A percentile compares a stretch with the other conserved stretches of the same genome.
phyloP scores from a whole-genome alignment of 352 stramenopile genomes.

The Saprolegnia parasitica region DNA sequence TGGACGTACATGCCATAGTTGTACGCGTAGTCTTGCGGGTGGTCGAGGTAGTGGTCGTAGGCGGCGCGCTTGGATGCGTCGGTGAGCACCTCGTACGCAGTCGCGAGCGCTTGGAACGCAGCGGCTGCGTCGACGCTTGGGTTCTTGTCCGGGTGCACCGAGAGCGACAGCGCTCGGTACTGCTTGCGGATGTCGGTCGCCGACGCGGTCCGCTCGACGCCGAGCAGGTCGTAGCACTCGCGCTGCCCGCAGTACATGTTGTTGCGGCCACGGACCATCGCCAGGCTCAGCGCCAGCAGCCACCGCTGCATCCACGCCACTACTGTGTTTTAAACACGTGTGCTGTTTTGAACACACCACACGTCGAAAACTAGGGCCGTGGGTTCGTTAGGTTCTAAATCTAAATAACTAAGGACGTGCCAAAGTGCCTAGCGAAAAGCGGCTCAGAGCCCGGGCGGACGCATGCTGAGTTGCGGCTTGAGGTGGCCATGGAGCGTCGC shows the following conservation, averaged over 20 bases:
- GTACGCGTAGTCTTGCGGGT: conserved; percentile 20
- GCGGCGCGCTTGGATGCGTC: conserved; percentile 64
- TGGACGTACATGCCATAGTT: conserved; percentile 25
- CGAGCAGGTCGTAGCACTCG: conserved; percentile 23
- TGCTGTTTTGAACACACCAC: not conserved
- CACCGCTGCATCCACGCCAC: not conserved
- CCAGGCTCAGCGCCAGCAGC: not conserved
- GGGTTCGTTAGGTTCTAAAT: conserved; percentile 7
- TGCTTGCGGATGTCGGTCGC: conserved; percentile 91
- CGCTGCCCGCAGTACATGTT: conserved; percentile 22
- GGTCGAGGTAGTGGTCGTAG: conserved; percentile 59
- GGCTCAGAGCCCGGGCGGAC: conserved; percentile 19
- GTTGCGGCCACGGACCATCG: not conserved
- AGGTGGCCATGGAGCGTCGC: conserved; percentile 1
- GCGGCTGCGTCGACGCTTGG: conserved; percentile 57
- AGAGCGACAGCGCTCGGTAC: conserved; percentile 90
- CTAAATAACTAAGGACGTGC: conserved; percentile 13
- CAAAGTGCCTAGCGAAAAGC: not conserved
- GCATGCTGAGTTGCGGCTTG: not conserved
- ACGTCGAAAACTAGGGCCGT: not conserved
- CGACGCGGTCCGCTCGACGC: not conserved
- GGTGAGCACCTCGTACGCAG: conserved; percentile 71
- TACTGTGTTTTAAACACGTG: not conserved
- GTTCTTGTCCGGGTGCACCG: conserved; percentile 97
- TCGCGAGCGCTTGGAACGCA: not conserved